These are phyloP conservation scores for Incumbomyces lentus DNA, from an alignment of 2,329 filamentous ascomycete genomes.

Conservation along the genomic window DNA sequence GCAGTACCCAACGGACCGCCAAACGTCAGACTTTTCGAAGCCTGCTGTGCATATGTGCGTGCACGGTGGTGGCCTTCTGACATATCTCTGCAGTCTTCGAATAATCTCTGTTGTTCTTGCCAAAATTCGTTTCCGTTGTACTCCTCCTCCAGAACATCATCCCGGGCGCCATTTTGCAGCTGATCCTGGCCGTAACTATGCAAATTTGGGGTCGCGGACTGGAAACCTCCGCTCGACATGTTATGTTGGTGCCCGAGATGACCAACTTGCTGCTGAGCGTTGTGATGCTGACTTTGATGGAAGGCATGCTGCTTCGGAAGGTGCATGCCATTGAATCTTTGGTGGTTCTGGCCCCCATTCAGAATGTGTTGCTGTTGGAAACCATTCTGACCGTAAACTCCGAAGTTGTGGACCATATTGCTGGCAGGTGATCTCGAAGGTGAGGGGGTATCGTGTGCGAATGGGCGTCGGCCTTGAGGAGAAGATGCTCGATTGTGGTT, in stretches of 20 bases:
- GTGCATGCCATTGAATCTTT: slow-evolving; percentile 38
- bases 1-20: slow-evolving; percentile 37
- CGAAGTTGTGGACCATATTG: slow-evolving; percentile 34
- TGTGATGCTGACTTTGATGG: slow-evolving; percentile 35
- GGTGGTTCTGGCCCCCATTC: slow-evolving; percentile 39
- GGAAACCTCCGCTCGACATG: slow-evolving; percentile 37
- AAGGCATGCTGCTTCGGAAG: slow-evolving; percentile 38
- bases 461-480: slow-evolving; percentile 34
- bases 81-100: slow-evolving; percentile 62
- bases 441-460: slow-evolving; percentile 37
- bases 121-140: slow-evolving; percentile 61
- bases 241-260: slow-evolving; percentile 40
- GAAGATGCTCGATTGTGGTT: slow-evolving; percentile 36
- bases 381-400: slow-evolving; percentile 37
- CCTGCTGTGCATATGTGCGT: slow-evolving; percentile 35
- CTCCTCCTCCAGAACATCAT: slow-evolving; percentile 41
- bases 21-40: slow-evolving; percentile 34
- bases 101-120: slow-evolving; percentile 74
- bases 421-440: slow-evolving; percentile 38
- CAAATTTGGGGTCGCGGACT: slow-evolving; percentile 46
- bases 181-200: slow-evolving; percentile 38
- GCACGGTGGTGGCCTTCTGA: slow-evolving; percentile 62
- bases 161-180: slow-evolving; percentile 50
- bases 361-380: slow-evolving; percentile 42
- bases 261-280: slow-evolving; percentile 26